Base-by-base conservation (phyloP, 2,329 filamentous ascomycete genomes). In the Xylaria sp. region DNA sequence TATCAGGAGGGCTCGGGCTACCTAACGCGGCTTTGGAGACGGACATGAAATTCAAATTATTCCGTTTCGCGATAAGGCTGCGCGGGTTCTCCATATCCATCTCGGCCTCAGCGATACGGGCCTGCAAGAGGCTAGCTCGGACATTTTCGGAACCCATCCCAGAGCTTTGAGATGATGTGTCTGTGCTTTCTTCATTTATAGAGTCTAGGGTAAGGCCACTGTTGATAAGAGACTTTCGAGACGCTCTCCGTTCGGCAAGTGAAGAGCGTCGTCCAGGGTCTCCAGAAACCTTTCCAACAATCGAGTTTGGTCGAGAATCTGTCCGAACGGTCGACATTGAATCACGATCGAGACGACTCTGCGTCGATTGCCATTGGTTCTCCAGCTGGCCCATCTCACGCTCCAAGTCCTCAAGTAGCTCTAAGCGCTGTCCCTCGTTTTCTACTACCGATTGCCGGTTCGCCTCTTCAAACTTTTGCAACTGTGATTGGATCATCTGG, bases 371-470 rank as follows among this genome's bases (percentile, higher is more conserved):
- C 85, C 85, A 88, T 59, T 81, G 78, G 49, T 75, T 76, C 64
- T 85, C 82, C 64, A 88, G 81, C 59, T 77, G 68, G 0, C 79
- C 82, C 77, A 88, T 83, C 67, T 88, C 85, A 56, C 73, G 74
- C 64, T 88, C 85, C 1, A 88, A 71, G 54, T 84, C 79, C 26
- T 82, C 78, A 1, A 88, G 71, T 2, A 86, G 73, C 29, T 74
- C 76, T 52, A 81, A 69, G 22, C 77, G 73, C 50, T 74, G 73
- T 13, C 72, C 70, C 22, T 76, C 70, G 57, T 70, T 76, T 48
- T 72, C 72, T 7, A 65, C 66, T 0, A 65, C 66, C 1, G 69
- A 68, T 13, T 71, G 71, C 29, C 64, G 61, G 26, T 68, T 70
- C 4, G 74, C 64, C 47, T 76, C 65, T 18, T 83, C 80, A 7